Evolutionary conservation across 371 early-diverging fungal genomes (phyloP), one percentile per base, ranked within the genome.

Genomic region (Nematocida ausubeli): DNA sequence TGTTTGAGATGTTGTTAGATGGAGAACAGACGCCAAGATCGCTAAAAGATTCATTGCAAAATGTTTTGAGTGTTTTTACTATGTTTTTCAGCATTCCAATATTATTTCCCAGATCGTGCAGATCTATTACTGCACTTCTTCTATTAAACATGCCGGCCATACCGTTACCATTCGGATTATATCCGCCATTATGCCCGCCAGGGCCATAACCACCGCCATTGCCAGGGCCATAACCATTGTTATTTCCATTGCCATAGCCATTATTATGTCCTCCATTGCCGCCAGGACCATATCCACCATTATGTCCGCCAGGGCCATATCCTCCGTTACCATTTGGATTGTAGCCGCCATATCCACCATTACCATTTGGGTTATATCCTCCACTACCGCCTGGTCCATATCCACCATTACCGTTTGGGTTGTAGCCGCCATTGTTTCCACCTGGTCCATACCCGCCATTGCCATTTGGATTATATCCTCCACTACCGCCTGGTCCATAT

Each of bases 51-150:
- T 64, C 65, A 34, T 2, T 50, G 67, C 73, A 73, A 69, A 73
- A 66, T 1, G 40, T 28, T 44, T 73, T 73, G 7, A 73, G 26
- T 14, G 47, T 64, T 34, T 55, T 54, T 0, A 73, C 37, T 24
- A 73, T 66, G 35, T 66, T 69, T 34, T 64, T 73, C 5, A 73
- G 34, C 51, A 30, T 67, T 6, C 9, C 34, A 50, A 73, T 35
- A 34, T 66, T 73, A 39, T 49, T 49, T 22, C 65, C 55, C 5
- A 73, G 51, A n/a, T 73, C 73, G n/a, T 66, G 34, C 2, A 73
- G 28, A 35, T 73, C 34, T 14, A 73, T 60, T 2, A 71, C 50
- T 28, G 14, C 22, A 7, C 32, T 49, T 1, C 51, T 55, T 19
- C 56, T 52, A 16, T 22, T 44, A 16, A 22, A 12, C 16, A 26